Conservation (phyloP, 208 protist species). For the Crithidia sp. region DNA sequence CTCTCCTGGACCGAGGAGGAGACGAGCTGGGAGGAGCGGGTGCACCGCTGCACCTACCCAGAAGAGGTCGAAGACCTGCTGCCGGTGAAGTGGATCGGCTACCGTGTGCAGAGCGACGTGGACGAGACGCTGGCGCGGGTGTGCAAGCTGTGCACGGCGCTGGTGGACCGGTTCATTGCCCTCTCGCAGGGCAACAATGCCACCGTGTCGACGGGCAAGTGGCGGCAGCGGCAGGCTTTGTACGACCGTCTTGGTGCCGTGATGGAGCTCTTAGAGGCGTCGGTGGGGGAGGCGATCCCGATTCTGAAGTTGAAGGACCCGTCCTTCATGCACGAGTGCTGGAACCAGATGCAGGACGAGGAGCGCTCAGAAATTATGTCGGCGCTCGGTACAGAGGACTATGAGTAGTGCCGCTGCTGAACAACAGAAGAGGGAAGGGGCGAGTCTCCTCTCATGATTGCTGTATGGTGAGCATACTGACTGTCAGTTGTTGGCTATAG, state of each 20-base stretch:
- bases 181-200: slow-evolving; percentile 79
- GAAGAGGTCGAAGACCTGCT: slow-evolving; percentile 90
- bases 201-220: slow-evolving; percentile 83
- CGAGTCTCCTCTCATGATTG: background rate
- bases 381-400: slow-evolving; percentile 55
- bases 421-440: background rate
- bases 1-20: slow-evolving; percentile 83
- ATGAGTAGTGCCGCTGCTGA: background rate
- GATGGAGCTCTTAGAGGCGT: slow-evolving; percentile 89
- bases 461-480: background rate
- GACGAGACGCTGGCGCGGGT: slow-evolving; percentile 89
- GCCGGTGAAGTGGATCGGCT: slow-evolving; percentile 88
- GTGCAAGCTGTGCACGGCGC: slow-evolving; percentile 88
- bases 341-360: slow-evolving; percentile 84
- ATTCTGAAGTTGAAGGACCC: slow-evolving; percentile 79
- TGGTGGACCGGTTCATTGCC: slow-evolving; percentile 85
- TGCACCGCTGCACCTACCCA: slow-evolving; percentile 72
- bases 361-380: slow-evolving; percentile 84
- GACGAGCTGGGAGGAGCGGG: slow-evolving; percentile 76
- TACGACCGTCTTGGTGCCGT: slow-evolving; percentile 82
- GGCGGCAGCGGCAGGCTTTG: slow-evolving; percentile 82
- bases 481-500: background rate
- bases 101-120: slow-evolving; percentile 79
- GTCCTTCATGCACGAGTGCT: slow-evolving; percentile 83
- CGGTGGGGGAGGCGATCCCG: slow-evolving; percentile 87